A percentile compares a stretch with the other conserved stretches of the same genome.
phyloP scores from a whole-genome alignment of 1,139 yeast genomes.

The Suhomyces yuchorum region DNA sequence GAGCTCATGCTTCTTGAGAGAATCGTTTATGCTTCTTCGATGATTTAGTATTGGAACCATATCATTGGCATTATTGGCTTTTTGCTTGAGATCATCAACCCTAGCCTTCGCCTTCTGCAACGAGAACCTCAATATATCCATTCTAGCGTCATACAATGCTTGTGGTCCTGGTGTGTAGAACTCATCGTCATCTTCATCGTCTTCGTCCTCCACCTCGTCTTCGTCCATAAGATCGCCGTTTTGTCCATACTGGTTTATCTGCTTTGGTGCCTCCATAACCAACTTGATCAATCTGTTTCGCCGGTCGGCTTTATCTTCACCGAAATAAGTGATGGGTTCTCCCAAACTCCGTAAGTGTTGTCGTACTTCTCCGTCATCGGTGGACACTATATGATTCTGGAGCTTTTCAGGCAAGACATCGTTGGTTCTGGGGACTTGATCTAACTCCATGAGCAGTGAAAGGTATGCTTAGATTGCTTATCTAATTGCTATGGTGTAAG shows the following conservation, averaged over 20 bases:
- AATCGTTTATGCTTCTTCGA: slow-evolving; percentile 48
- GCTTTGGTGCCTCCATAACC: slow-evolving; percentile 30
- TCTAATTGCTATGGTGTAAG: background rate
- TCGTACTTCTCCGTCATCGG: slow-evolving; percentile 64
- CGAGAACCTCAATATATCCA: slow-evolving; percentile 53
- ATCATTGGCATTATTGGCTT: slow-evolving; percentile 23
- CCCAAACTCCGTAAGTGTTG: slow-evolving; percentile 48
- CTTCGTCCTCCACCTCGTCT: slow-evolving; percentile 33
- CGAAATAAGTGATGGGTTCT: slow-evolving; percentile 61
- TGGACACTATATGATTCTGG: slow-evolving; percentile 45
- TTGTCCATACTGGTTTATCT: slow-evolving; percentile 23
- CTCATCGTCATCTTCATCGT: slow-evolving; percentile 67
- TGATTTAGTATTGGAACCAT: slow-evolving; percentile 35
- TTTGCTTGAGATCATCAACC: slow-evolving; percentile 28
- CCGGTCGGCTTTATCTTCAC: slow-evolving; percentile 64
- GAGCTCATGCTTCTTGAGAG: slow-evolving; percentile 45
- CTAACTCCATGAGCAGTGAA: background rate
- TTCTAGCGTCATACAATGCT: slow-evolving; percentile 58
- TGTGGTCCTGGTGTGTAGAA: slow-evolving; percentile 80
- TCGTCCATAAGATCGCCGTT: slow-evolving; percentile 19
- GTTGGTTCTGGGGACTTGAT: background rate
- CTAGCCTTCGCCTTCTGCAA: slow-evolving; percentile 48
- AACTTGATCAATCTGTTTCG: slow-evolving; percentile 53
- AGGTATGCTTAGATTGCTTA: background rate
- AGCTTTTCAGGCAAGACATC: background rate